Percentiles rank a stretch among this genome's conserved stretches.
Conservation (phyloP, 2,329 filamentous ascomycete genomes). For the Coniella vitis region DNA sequence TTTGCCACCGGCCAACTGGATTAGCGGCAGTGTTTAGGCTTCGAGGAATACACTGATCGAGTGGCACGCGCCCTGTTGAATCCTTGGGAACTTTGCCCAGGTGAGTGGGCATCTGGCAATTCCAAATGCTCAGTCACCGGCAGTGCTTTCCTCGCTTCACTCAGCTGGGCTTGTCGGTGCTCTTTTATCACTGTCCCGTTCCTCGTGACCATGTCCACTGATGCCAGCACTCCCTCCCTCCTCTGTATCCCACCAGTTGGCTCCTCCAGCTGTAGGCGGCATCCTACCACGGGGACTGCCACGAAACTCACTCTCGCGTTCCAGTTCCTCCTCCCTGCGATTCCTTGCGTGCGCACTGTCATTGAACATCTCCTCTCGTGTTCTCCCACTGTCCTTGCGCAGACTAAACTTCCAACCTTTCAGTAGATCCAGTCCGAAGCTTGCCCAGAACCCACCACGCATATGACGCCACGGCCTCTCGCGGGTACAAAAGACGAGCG, state of each 20-base stretch:
- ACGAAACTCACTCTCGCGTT: conserved; percentile 25
- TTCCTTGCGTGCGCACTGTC: conserved; percentile 42
- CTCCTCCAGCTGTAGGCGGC: not conserved
- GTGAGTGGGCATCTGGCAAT: no score
- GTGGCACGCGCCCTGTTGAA: no score
- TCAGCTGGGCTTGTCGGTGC: not conserved
- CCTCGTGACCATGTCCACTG: not conserved
- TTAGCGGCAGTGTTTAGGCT: conserved; percentile 3
- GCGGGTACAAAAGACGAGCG: conserved; percentile 58
- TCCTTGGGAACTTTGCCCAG: no score
- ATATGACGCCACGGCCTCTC: conserved; percentile 66
- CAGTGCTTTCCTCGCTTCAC: not conserved
- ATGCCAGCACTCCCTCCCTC: conserved; percentile 19
- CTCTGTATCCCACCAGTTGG: conserved; percentile 33
- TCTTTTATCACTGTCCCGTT: not conserved
- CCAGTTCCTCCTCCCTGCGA: conserved; percentile 41
- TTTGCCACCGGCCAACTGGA: conserved; percentile 55
- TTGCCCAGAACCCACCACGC: conserved; percentile 26
- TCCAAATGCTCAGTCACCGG: no score
- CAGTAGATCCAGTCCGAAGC: conserved; percentile 21
- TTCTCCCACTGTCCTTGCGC: conserved; percentile 31
- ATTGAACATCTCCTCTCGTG: conserved; percentile 45
- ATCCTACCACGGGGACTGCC: conserved; percentile 20
- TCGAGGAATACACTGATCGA: not conserved
- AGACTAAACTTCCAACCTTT: conserved; percentile 3